Conservation (phyloP, 257 asterid genomes). For the Hygrophila difformis region DNA sequence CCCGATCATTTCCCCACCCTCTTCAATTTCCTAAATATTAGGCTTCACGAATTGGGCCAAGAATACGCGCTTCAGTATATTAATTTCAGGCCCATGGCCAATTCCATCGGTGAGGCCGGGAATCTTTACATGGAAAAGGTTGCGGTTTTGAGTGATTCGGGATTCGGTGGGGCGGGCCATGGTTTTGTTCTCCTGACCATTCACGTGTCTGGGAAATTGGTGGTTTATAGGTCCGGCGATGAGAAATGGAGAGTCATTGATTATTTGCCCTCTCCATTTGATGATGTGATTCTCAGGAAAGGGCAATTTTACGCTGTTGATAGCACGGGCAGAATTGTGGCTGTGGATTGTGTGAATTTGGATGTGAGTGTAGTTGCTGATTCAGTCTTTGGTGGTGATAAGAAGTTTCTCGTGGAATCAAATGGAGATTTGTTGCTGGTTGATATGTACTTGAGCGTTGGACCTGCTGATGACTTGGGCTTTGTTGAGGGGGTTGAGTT, state of each 20-base stretch:
- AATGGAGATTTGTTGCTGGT: slow-evolving; percentile 59
- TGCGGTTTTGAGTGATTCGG: slow-evolving; percentile 31
- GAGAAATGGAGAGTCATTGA: slow-evolving; percentile 56
- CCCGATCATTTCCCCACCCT: slow-evolving; percentile 49
- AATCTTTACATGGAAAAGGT: slow-evolving; percentile 78
- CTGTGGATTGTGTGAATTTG: slow-evolving; percentile 33
- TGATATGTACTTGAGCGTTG: slow-evolving; percentile 56
- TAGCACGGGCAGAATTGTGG: slow-evolving; percentile 46
- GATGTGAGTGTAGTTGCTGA: slow-evolving; percentile 31
- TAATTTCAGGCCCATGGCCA: slow-evolving; percentile 60
- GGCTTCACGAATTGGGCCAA: slow-evolving; percentile 45
- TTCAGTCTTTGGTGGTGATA: slow-evolving; percentile 63
- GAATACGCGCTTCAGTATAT: slow-evolving; percentile 72
- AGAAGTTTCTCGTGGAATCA: slow-evolving; percentile 68
- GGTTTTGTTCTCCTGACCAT: slow-evolving; percentile 57
- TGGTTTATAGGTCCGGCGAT: slow-evolving; percentile 61
- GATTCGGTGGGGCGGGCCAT: no score
- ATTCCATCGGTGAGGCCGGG: slow-evolving; percentile 63
- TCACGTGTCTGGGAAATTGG: slow-evolving; percentile 66
- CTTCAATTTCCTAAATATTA: slow-evolving; percentile 32
- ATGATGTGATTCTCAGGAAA: slow-evolving; percentile 55
- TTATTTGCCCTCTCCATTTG: slow-evolving; percentile 52
- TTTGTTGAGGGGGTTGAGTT: slow-evolving; percentile 49
- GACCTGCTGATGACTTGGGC: slow-evolving; percentile 55
- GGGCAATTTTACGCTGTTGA: slow-evolving; percentile 64